Percentiles rank a stretch among this genome's conserved stretches.
phyloP scores from a whole-genome alignment of 768 basidiomycete species.

The Pulveroboletus sp. region DNA sequence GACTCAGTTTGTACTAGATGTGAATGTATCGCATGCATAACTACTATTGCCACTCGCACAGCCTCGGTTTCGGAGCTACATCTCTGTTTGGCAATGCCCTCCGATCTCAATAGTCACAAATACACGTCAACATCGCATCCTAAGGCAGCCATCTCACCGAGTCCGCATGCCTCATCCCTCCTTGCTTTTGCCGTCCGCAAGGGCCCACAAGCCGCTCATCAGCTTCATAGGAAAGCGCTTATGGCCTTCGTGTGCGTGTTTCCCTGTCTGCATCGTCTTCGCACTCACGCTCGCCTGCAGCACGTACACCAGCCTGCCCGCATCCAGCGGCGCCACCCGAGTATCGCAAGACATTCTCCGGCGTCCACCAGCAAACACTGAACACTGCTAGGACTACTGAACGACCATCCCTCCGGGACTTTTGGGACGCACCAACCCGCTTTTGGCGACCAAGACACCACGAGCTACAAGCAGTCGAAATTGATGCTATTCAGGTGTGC shows the following conservation, averaged over 20 bases:
- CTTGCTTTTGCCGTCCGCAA: conserved; percentile 34
- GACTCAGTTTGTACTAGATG: neutral
- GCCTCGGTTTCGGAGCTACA: conserved; percentile 1
- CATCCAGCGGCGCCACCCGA: conserved; percentile 70
- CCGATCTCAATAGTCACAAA: conserved; percentile 21
- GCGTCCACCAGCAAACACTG: conserved; percentile 36
- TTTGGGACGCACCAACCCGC: conserved; percentile 64
- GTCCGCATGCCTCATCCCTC: conserved; percentile 31
- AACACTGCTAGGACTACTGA: conserved; percentile 5
- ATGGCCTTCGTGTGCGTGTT: conserved; percentile 42
- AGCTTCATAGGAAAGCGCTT: conserved; percentile 56
- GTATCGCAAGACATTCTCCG: conserved; percentile 45
- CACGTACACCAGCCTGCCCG: conserved; percentile 39
- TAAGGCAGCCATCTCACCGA: conserved; percentile 1
- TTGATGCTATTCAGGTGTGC: conserved; percentile 62
- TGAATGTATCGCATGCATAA: neutral
- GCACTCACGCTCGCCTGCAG: conserved; percentile 25
- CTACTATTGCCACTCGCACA: conserved; percentile 7
- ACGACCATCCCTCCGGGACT: conserved; percentile 36
- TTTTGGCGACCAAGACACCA: conserved; percentile 51
- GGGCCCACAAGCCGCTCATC: conserved; percentile 56
- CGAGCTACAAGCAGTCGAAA: conserved; percentile 51
- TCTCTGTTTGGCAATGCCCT: conserved; percentile 17
- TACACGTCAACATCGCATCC: conserved; percentile 1
- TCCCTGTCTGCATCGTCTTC: neutral